Base-by-base conservation (phyloP, 2,329 filamentous ascomycete species). In the Xylariaceae sp. region DNA sequence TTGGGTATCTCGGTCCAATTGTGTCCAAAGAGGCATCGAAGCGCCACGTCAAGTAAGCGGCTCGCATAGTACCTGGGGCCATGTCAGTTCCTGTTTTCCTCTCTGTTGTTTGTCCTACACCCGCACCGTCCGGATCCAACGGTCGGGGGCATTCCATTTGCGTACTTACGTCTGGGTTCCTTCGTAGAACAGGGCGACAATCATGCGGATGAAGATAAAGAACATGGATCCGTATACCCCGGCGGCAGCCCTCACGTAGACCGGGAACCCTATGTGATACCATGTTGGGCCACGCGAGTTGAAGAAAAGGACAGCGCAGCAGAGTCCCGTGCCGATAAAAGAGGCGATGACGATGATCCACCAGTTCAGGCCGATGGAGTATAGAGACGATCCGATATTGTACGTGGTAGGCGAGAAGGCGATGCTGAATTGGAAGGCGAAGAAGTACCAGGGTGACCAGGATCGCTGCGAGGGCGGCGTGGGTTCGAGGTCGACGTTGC, bases 1-100 rank as follows among this genome's bases (percentile, higher is more conserved):
- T 78, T 78, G 4, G 66, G 63, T 24, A 77, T 61, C 29, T 60
- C 56, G 1, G 61, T 42, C 64, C 65, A 69, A 2, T 50, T 50
- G 16, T 53, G 50, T 1, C 66, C 67, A 31, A 65, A 67, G 28
- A 68, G 57, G 45, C 62, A 63, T 16, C 64, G 58, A 9, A 69
- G 51, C 32, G 63, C 56, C 2, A 66, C 61, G 17, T 51, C 47
- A 0, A 49, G 53, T 39, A 67, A 44, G 28, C 63, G 57, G 4
- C 59, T 56, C 12, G 59, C 62, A 39, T 64, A 60, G 42, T 60
- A 62, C n/a, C n/a, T n/a, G n/a, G n/a, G n/a, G n/a, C n/a, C n/a
- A n/a, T n/a, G n/a, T n/a, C n/a, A n/a, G n/a, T n/a, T n/a, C n/a
- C n/a, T n/a, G n/a, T n/a, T n/a, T n/a, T n/a, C n/a, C n/a, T n/a